Evolutionary conservation across 352 stramenopile species (phyloP), one percentile per base, ranked within the genome.

Genomic region (Phytophthora colocasiae): DNA sequence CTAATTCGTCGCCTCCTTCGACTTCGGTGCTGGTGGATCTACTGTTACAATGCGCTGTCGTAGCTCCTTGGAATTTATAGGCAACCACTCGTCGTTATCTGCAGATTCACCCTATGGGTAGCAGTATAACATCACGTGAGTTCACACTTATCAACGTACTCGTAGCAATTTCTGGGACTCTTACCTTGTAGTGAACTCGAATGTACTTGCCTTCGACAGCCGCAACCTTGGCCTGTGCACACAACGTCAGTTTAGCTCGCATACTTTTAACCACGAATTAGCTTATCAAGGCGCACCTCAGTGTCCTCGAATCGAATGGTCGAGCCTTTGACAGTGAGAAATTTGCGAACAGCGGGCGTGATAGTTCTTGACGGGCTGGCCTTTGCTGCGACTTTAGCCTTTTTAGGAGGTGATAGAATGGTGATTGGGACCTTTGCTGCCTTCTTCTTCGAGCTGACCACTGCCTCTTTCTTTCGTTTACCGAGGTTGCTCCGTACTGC

Each of bases 101-200:
- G 61, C 56, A 40, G 81, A 89, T 52, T 89, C 77, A 36, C 85
- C 83, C 81, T 90, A 47, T n/a, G 22, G 4, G 54, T 44, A 3
- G 11, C 5, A 45, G 45, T 7, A 63, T 22, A 19, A 62, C 14
- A 0, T 11, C 1, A 26, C 32, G 44, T 55, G 36, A 63, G 45
- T 19, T 69, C 6, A 34, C 2, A n/a, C 29, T 4, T 11, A 36
- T 36, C 7, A 36, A 36, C 31, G 8, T 36, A 14, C 7, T 14
- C 10, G 31, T 14, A 36, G 31, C 8, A 36, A 36, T 14, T 36
- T 36, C 31, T 34, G 29, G 31, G 22, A 4, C 39, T 5, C 38
- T 40, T 66, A 89, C 84, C 68, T 93, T 93, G 71, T 93, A 93
- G 45, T 93, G 87, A 7, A 95, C 66, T 14, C 87, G 85, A 54